Evolutionary conservation across 139 green algal genomes (phyloP).

Genomic region (Astrephomene gubernaculifera): DNA sequence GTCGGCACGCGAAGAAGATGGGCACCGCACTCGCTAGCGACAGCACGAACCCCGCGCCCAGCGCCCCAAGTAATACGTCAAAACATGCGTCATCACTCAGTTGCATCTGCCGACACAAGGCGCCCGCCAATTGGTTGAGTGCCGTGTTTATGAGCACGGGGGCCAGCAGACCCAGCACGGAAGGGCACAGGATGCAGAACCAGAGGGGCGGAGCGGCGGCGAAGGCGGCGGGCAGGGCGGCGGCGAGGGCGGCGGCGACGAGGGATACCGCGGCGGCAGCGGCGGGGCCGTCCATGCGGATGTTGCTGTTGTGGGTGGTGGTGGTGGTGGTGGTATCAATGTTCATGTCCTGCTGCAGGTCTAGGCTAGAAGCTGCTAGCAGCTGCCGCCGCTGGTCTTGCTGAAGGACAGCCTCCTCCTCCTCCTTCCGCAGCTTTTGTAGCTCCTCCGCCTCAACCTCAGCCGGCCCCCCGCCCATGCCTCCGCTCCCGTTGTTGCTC

Average conservation of each 20-base stretch:
- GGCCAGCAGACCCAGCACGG: constrained; percentile 54
- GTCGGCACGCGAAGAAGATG: constrained; percentile 40
- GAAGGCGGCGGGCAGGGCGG: constrained; percentile 41
- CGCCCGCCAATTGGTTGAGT: constrained; percentile 49
- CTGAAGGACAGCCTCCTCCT: too few relatives aligned
- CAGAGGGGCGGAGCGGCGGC: constrained; percentile 47
- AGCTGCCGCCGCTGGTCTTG: too few relatives aligned
- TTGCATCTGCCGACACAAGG: constrained; percentile 34
- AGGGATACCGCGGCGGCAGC: not conserved
- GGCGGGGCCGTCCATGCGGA: not conserved
- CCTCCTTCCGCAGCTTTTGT: not conserved
- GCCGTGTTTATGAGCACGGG: constrained; percentile 53
- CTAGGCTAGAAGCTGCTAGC: too few relatives aligned
- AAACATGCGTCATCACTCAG: constrained; percentile 52
- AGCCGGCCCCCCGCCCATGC: too few relatives aligned
- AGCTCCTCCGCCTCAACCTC: not conserved
- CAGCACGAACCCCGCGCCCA: constrained; percentile 40
- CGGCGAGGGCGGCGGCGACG: constrained; percentile 11
- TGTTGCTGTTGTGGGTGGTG: too few relatives aligned
- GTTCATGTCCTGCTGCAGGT: too few relatives aligned
- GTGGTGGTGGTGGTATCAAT: too few relatives aligned
- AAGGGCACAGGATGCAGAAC: constrained; percentile 64
- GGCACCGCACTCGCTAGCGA: constrained; percentile 31
- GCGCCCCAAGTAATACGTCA: constrained; percentile 47
- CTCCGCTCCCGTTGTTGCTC: too few relatives aligned